Evolutionary conservation across 1,284 basidiomycete genomes (phyloP), one percentile per base, ranked within the genome.

Genomic region (Kalmanozyma brasiliensis): DNA sequence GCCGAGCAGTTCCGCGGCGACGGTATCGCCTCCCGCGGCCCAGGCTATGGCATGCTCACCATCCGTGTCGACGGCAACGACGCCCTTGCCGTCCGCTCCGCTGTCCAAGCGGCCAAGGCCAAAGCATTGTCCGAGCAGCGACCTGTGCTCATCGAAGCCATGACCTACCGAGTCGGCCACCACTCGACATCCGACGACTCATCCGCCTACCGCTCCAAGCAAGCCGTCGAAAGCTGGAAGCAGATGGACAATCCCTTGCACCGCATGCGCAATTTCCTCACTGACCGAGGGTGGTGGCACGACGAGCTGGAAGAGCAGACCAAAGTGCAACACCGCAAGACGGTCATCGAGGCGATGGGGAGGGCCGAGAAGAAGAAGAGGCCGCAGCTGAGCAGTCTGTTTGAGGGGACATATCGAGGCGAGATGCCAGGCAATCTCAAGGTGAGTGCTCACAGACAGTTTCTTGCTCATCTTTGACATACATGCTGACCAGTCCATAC

Each of bases 131-230:
- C 90, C 67, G 88, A 90, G 52, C 63, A 65, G 35, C 87, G 92
- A 36, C 91, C 91, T 8, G 91, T 96, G 0, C 85, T 97, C 30
- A 87, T 97, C 52, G 94, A 97, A 84, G 91, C 67, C 20, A 78
- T 78, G 76, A 76, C 76, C 23, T 77, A 77, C 44, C 75, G 74
- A 17, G 89, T 96, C 4, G 91, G 93, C n/a, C 93, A 96, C 81
- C 93, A 96, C 82, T 93, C 91, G 14, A 96, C 93, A 26, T 94
- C 92, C 11, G 94, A 96, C 80, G 93, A 96, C 82, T 94, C 92
- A 16, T 92, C 91, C 75, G 92, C 92, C 23, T 96, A 96, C 83
- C 77, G 75, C n/a, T 67, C 68, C 49, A 69, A 66, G 33, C 48
- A 73, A 23, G 63, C 70, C 2, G 73, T 76, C 8, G 73, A 76